phyloP scores from a whole-genome alignment of 495 filamentous ascomycete genomes.

The Cercophora newfieldiana region DNA sequence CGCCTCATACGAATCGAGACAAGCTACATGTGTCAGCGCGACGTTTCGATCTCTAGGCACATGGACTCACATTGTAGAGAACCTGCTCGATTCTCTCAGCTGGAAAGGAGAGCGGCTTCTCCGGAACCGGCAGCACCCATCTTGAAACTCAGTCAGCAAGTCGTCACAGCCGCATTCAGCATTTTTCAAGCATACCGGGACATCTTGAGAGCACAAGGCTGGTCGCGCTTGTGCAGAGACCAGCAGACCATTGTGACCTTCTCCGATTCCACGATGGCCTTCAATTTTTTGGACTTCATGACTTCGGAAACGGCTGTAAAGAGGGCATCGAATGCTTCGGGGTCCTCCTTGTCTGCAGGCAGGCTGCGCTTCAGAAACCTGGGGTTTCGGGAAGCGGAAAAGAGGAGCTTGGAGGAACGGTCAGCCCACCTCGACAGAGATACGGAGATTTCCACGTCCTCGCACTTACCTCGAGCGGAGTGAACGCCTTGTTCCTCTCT shows the following conservation, averaged over 20 bases:
- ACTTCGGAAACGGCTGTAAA: not conserved
- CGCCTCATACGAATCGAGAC: not conserved
- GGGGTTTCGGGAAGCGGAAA: not conserved
- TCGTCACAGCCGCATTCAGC: not conserved
- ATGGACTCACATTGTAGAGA: constrained; percentile 16
- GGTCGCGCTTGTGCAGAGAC: not conserved
- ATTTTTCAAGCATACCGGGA: not conserved
- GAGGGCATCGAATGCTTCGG: not conserved
- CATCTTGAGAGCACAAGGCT: not conserved
- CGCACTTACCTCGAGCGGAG: not conserved
- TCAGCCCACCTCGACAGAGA: not conserved
- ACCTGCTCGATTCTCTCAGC: constrained; percentile 15
- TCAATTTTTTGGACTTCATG: not conserved
- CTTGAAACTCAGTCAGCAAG: not conserved
- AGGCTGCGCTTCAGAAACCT: not conserved
- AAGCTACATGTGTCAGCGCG: not conserved
- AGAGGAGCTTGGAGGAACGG: not conserved
- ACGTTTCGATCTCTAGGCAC: not conserved
- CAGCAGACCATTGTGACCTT: not conserved
- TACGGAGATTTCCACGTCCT: not conserved
- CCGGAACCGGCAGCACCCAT: constrained; percentile 11
- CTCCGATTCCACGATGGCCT: not conserved
- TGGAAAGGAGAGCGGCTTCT: constrained; percentile 7
- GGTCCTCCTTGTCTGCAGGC: not conserved
- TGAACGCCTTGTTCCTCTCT: not conserved